Evolutionary conservation across 345 rosid species (phyloP), one percentile per base, ranked within the genome.

Genomic region (Lepidium didymum): DNA sequence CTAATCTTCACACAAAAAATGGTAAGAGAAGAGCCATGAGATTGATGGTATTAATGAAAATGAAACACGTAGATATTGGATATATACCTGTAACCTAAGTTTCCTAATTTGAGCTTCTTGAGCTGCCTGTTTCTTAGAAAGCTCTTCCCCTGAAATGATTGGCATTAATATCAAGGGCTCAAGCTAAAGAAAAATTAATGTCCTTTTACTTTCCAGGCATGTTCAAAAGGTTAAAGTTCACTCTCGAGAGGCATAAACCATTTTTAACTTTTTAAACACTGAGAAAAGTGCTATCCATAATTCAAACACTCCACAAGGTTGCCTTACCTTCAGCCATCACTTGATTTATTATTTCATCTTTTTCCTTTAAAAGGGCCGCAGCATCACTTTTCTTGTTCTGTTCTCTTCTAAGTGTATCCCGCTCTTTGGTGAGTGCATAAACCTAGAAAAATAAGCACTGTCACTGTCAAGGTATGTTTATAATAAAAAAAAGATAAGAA

Each of bases 261-360:
- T 6, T 10, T 10, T 7, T 6, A 5, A 58, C 10, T 15, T 21
- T 27, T 40, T 33, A 7, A 58, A 44, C 33, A 60, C 41, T 33
- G 19, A 56, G 15, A 52, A 29, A 25, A 41, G 19, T 16, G 23
- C 25, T 19, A 43, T 52, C 43, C n/a, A 40, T 29, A 10, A 67
- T 44, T 46, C 25, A 50, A 14, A 45, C 66, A 35, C 57, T 68
- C 73, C 36, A 33, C 77, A 44, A 64, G 56, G 79, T 81, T 29
- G 15, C 36, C 57, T 58, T 77, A 95, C 97, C 99, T 91, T 91
- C 99, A 72, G 99, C 97, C 97, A 91, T 95, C 72, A 95, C 96
- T 84, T 91, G 97, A 80, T 36, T 91, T 74, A 95, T 91, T 56
- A 95, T 91, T 80, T 95, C 99, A 84, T 95, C 99, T 76, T 95